Percentiles rank a stretch among this genome's conserved stretches.
Evolutionary conservation across 768 basidiomycete genomes (phyloP).

Genomic region (Pleurotus pulmonarius): DNA sequence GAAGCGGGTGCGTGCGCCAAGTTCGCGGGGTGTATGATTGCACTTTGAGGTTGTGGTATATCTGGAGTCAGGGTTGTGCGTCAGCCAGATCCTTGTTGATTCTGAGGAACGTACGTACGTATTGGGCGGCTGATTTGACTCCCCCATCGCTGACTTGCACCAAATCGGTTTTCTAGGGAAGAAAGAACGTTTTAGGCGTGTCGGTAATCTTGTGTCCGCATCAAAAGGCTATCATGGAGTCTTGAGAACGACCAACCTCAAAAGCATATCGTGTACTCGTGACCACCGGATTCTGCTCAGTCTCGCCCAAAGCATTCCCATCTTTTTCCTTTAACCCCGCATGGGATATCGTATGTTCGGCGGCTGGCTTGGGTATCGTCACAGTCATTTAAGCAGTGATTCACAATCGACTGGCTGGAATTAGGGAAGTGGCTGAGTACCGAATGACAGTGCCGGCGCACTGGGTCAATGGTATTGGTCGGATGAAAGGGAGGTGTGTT

Average conservation of each 20-base stretch:
- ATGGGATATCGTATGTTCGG: no score
- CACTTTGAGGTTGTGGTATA: slow-evolving; percentile 49
- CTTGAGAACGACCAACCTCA: slow-evolving; percentile 35
- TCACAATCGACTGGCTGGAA: no score
- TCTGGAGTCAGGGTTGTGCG: slow-evolving; percentile 35
- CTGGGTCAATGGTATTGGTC: no score
- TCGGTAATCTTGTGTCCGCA: background rate
- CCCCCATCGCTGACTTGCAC: slow-evolving; percentile 58
- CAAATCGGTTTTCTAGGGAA: slow-evolving; percentile 50
- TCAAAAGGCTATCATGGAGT: slow-evolving; percentile 9
- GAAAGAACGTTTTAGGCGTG: slow-evolving; percentile 3
- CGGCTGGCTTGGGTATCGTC: no score
- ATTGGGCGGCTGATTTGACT: slow-evolving; percentile 62
- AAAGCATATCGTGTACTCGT: slow-evolving; percentile 54
- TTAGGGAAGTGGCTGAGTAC: no score
- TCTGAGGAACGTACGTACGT: slow-evolving; percentile 36
- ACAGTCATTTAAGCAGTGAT: no score
- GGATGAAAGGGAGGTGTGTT: no score
- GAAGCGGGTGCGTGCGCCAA: slow-evolving; percentile 75
- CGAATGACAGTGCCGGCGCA: no score
- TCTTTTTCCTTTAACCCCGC: no score
- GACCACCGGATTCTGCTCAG: slow-evolving; percentile 52
- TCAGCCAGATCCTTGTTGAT: slow-evolving; percentile 6
- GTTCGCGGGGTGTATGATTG: slow-evolving; percentile 77
- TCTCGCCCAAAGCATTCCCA: no score